Percentiles rank a stretch among this genome's conserved stretches.
phyloP scores from a whole-genome alignment of 2,329 filamentous ascomycete genomes.

The Claviceps spartinae region DNA sequence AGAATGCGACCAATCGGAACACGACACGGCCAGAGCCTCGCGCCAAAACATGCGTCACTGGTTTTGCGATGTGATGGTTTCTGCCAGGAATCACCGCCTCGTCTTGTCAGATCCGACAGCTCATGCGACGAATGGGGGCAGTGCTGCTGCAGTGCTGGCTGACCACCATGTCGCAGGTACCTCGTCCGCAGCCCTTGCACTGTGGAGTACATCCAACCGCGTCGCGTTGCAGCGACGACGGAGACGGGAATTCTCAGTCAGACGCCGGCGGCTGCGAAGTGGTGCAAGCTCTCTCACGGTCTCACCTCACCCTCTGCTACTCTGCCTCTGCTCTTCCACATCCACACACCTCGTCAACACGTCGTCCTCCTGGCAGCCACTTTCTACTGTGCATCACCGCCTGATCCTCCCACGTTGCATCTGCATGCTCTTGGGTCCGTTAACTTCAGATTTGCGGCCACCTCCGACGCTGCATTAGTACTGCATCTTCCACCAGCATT shows the following conservation, averaged over 20 bases:
- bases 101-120: slow-evolving; percentile 3
- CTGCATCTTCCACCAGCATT: neutral
- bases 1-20: neutral
- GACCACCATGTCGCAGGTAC: neutral
- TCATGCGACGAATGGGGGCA: neutral
- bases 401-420: neutral
- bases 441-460: slow-evolving; percentile 3
- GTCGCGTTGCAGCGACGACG: slow-evolving; percentile 2
- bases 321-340: slow-evolving; percentile 1
- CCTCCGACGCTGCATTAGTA: neutral
- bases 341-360: slow-evolving; percentile 1
- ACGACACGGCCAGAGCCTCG: slow-evolving; percentile 8
- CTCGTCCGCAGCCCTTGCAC: neutral
- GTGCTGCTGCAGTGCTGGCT: neutral
- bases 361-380: neutral
- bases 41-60: slow-evolving; percentile 20
- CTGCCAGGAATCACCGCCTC: slow-evolving; percentile 19
- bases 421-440: neutral
- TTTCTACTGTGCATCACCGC: neutral
- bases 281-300: neutral
- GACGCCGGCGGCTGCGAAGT: slow-evolving; percentile 5
- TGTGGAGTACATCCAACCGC: neutral
- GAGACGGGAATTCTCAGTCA: slow-evolving; percentile 6
- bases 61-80: slow-evolving; percentile 12
- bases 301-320: neutral